Conservation (phyloP, 176 grass and related monocot genomes). For the Aegilops longissima region DNA sequence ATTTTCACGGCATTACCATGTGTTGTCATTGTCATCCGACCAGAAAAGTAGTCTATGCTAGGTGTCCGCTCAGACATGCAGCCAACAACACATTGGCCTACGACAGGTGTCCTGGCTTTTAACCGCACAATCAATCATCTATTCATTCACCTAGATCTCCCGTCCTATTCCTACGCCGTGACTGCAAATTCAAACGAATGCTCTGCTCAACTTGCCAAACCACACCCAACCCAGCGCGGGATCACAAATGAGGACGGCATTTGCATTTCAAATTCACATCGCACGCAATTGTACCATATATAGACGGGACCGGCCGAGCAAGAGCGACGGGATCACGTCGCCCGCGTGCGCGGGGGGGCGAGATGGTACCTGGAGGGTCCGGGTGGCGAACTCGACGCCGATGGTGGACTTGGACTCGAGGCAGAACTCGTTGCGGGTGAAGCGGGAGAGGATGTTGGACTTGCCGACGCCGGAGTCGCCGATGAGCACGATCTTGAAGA, state of each 20-base stretch:
- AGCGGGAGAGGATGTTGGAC: conserved; percentile 82
- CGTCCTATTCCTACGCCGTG: background rate
- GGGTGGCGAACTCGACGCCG: conserved; percentile 86
- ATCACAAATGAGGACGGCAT: background rate
- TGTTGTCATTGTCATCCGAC: background rate
- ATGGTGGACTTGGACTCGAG: conserved; percentile 96
- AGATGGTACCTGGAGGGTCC: conserved; percentile 46
- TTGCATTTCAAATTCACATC: background rate
- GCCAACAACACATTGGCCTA: background rate
- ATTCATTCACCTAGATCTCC: background rate
- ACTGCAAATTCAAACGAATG: background rate
- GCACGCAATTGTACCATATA: background rate
- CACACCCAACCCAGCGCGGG: background rate
- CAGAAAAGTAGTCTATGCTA: background rate
- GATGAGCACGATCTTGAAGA: conserved; percentile 97
- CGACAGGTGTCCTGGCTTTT: background rate
- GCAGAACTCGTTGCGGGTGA: conserved; percentile 91
- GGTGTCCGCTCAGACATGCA: background rate
- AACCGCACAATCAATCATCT: background rate
- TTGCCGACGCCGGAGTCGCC: conserved; percentile 88
- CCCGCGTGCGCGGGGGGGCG: background rate
- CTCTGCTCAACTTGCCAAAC: background rate
- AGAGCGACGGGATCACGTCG: background rate
- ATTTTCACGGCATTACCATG: background rate
- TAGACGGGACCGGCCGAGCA: too few relatives aligned